A percentile compares a stretch with the other conserved stretches of the same genome.
phyloP scores from a whole-genome alignment of 495 filamentous ascomycete species.

The Aspergillus coremiiformis region DNA sequence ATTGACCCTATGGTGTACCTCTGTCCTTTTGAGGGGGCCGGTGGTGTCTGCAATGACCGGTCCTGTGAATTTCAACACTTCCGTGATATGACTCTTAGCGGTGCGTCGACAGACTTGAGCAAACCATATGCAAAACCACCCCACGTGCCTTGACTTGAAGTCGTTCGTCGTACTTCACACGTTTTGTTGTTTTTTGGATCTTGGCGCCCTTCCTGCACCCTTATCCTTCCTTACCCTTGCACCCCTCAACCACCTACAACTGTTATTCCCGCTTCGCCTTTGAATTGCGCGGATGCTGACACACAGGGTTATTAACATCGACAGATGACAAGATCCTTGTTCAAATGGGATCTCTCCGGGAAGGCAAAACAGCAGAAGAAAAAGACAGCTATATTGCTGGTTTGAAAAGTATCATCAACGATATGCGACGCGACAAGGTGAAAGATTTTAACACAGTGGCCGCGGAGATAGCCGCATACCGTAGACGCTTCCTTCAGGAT shows the following conservation, averaged over 20 bases:
- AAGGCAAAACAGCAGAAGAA: conserved; percentile 63
- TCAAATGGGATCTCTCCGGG: conserved; percentile 66
- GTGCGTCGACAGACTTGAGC: conserved; percentile 57
- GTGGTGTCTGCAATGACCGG: conserved; percentile 68
- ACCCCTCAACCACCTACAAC: background rate
- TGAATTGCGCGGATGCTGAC: conserved; percentile 53
- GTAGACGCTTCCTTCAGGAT: conserved; percentile 59
- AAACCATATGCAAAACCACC: conserved; percentile 23
- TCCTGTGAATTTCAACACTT: conserved; percentile 75
- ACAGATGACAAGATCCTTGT: conserved; percentile 83
- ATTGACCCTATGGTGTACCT: conserved; percentile 67
- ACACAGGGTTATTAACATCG: conserved; percentile 42
- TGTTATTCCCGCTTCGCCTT: conserved; percentile 7
- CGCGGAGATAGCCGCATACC: conserved; percentile 72
- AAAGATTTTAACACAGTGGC: conserved; percentile 79
- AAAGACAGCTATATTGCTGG: conserved; percentile 66
- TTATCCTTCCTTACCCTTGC: background rate
- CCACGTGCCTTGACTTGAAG: conserved; percentile 9
- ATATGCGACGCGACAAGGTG: conserved; percentile 64
- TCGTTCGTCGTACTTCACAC: conserved; percentile 7
- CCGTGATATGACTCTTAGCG: conserved; percentile 62
- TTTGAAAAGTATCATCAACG: conserved; percentile 65
- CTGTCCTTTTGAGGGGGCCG: conserved; percentile 66
- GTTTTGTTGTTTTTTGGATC: conserved; percentile 10
- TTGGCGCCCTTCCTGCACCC: background rate